phyloP scores from a whole-genome alignment of 768 basidiomycete genomes.

The Boletus sp. region DNA sequence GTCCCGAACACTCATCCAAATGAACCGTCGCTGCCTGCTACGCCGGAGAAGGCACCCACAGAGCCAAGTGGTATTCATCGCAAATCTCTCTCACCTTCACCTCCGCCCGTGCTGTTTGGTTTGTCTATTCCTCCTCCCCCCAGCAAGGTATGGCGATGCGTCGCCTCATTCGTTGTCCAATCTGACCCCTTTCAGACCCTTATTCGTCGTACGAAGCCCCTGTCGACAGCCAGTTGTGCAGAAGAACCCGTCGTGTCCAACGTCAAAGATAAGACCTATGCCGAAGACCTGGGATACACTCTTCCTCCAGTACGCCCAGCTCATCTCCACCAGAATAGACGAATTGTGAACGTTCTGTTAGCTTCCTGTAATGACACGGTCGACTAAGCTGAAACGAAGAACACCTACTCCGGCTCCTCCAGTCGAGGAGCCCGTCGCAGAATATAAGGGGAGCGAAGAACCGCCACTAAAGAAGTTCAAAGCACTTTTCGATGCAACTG shows the following conservation, averaged over 20 bases:
- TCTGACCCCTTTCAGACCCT: slow-evolving; percentile 18
- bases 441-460: slow-evolving; percentile 31
- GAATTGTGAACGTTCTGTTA: slow-evolving; percentile 13
- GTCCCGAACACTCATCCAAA: slow-evolving; percentile 52
- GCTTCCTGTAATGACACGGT: slow-evolving; percentile 41
- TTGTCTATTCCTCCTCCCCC: slow-evolving; percentile 24
- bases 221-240: slow-evolving; percentile 10
- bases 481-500: slow-evolving; percentile 63
- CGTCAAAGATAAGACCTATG: slow-evolving; percentile 9
- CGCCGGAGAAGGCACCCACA: slow-evolving; percentile 8
- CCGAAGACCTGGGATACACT: slow-evolving; percentile 8
- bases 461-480: slow-evolving; percentile 70
- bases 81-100: slow-evolving; percentile 16
- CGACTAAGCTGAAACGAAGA: slow-evolving; percentile 53
- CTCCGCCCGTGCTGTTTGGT: slow-evolving; percentile 19
- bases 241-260: slow-evolving; percentile 4
- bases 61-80: slow-evolving; percentile 10
- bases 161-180: background rate
- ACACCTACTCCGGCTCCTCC: slow-evolving; percentile 33
- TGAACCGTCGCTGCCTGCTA: slow-evolving; percentile 42
- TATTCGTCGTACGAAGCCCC: slow-evolving; percentile 20
- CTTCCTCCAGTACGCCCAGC: slow-evolving; percentile 25
- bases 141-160: slow-evolving; percentile 13
- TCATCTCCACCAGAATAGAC: background rate
- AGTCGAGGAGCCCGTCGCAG: slow-evolving; percentile 15